phyloP scores from a whole-genome alignment of 495 filamentous ascomycete species.

The Bombardia bombarda region DNA sequence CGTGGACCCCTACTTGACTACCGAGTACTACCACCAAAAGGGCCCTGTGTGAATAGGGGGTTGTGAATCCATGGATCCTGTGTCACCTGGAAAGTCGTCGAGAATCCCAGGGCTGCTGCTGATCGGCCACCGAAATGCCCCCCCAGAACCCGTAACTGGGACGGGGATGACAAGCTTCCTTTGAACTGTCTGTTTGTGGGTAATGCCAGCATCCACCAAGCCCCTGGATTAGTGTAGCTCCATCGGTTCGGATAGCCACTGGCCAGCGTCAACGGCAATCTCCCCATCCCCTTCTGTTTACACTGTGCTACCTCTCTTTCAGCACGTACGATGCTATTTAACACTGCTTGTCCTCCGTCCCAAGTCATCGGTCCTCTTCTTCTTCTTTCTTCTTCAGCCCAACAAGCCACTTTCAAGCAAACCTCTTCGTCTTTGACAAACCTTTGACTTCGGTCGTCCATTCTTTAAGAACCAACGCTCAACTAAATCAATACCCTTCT shows the following conservation, averaged over 20 bases:
- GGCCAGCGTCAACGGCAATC: constrained; percentile 21
- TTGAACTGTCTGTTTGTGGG: background rate
- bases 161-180: constrained; percentile 9
- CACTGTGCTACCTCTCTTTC: too few relatives aligned
- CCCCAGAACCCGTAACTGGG: too few relatives aligned
- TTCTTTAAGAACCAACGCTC: constrained; percentile 40
- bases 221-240: constrained; percentile 25
- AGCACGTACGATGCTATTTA: constrained; percentile 31
- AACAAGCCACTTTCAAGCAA: constrained; percentile 43
- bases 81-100: too few relatives aligned
- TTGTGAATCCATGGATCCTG: too few relatives aligned
- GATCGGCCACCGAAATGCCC: too few relatives aligned
- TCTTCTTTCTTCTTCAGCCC: constrained; percentile 36
- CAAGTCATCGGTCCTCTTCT: constrained; percentile 18
- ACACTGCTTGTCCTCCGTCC: constrained; percentile 13
- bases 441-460: constrained; percentile 54
- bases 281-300: constrained; percentile 16
- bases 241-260: constrained; percentile 15
- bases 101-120: too few relatives aligned
- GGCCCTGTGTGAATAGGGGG: too few relatives aligned
- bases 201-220: constrained; percentile 18
- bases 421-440: too few relatives aligned
- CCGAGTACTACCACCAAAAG: too few relatives aligned
- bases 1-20: too few relatives aligned
- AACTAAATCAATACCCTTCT: constrained; percentile 26